Evolutionary conservation across 148 eudicot species (phyloP).

Genomic region (Drosera capensis): DNA sequence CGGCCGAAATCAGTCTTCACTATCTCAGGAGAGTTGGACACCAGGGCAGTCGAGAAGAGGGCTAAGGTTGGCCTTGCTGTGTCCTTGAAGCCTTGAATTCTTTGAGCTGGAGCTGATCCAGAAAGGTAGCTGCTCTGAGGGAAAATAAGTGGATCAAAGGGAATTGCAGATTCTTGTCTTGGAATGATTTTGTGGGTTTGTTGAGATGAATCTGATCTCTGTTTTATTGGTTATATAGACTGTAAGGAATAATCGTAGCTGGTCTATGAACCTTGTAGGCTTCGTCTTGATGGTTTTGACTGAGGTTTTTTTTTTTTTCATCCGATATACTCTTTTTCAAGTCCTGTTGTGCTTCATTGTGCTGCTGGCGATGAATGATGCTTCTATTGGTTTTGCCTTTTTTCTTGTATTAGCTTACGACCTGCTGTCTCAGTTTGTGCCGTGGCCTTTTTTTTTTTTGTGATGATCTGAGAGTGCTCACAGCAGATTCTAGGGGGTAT

Average conservation of each 20-base stretch:
- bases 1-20: slow-evolving; percentile 59
- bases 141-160: too few species aligned
- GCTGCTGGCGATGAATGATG: too few species aligned
- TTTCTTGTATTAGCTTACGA: too few species aligned
- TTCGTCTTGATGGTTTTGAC: slow-evolving; percentile 5
- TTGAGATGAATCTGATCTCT: neutral
- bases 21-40: slow-evolving; percentile 68
- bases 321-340: neutral
- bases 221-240: slow-evolving; percentile 13
- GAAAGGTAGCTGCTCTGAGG: neutral
- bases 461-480: too few species aligned
- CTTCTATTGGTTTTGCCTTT: too few species aligned
- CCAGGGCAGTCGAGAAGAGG: slow-evolving; percentile 69
- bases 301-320: slow-evolving; percentile 7
- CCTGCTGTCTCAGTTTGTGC: too few species aligned
- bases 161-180: too few species aligned
- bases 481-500: too few species aligned
- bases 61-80: slow-evolving; percentile 62
- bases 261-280: slow-evolving; percentile 11
- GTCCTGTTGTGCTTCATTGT: too few species aligned
- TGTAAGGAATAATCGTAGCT: slow-evolving; percentile 22
- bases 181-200: neutral
- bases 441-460: too few species aligned
- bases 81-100: slow-evolving; percentile 53
- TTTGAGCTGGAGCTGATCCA: neutral